Evolutionary conservation across 257 asterid species (phyloP), one percentile per base, ranked within the genome.

Genomic region (Fraxinus quadrangulata): DNA sequence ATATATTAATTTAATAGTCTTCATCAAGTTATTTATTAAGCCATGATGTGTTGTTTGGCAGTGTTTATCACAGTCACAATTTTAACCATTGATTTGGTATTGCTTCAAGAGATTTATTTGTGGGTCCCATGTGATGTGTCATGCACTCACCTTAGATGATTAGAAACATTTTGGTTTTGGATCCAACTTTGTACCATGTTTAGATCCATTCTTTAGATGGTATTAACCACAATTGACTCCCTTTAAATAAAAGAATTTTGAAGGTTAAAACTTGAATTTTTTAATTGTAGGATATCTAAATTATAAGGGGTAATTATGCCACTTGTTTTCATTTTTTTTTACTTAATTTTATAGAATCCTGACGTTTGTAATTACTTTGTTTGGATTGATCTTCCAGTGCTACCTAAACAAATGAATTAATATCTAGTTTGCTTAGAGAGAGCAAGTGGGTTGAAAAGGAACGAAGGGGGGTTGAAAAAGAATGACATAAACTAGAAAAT

Each of bases 61-160:
- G 80, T 85, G 88, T 88, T 19, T 17, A 47, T 39, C 65, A 79
- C 59, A 67, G 71, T 26, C 80, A 71, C 65, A 79, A 56, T 72
- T 72, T 83, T 79, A 74, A 59, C 91, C 87, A 83, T 82, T 71
- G 85, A 82, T 89, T 78, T 63, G 33, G 69, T 31, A 63, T 65
- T 67, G 77, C 78, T 70, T 78, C 33, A 71, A 56, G 68, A 26
- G 79, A 79, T 77, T 74, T 82, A 74, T 11, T 14, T 72, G 85
- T 61, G 83, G 86, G 81, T 37, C 86, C 88, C 66, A 70, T 8
- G 19, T 77, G 90, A 87, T 80, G 88, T 87, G 87, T 79, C 79
- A 65, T 84, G 78, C 90, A 85, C 85, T 85, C 71, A 74, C 82
- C 76, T 79, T 36, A 19, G 65, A 54, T 54, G 12, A 17, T 54